phyloP scores from a whole-genome alignment of 441 rosid species.

The Populus trichocarpa region DNA sequence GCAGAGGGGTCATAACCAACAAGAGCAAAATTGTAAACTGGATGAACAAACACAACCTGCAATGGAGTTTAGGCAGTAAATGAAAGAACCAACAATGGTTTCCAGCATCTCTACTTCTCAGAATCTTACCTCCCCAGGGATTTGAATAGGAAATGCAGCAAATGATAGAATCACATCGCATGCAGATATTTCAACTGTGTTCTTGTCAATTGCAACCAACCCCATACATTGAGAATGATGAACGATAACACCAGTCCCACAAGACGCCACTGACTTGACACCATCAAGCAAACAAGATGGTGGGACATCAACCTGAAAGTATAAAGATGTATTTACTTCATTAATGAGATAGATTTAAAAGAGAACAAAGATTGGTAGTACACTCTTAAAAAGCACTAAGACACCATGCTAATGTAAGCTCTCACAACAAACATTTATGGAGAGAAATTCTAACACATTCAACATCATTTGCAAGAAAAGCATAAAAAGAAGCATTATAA shows the following conservation, averaged over 20 bases:
- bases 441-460: neutral
- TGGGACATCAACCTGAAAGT: slow-evolving; percentile 86
- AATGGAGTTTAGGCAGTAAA: slow-evolving; percentile 26
- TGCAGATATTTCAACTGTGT: slow-evolving; percentile 80
- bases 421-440: neutral
- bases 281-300: slow-evolving; percentile 95
- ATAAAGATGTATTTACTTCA: neutral
- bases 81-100: slow-evolving; percentile 10
- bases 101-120: slow-evolving; percentile 8
- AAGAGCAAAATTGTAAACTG: slow-evolving; percentile 92
- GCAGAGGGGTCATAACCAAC: slow-evolving; percentile 89
- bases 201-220: slow-evolving; percentile 90
- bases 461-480: neutral
- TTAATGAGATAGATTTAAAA: neutral
- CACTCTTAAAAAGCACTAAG: neutral
- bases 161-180: slow-evolving; percentile 96
- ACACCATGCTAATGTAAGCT: neutral
- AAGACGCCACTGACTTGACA: slow-evolving; percentile 73
- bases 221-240: slow-evolving; percentile 88
- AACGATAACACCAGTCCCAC: slow-evolving; percentile 89
- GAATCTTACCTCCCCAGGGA: slow-evolving; percentile 87
- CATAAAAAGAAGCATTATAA: neutral
- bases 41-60: slow-evolving; percentile 97
- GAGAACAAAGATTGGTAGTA: neutral
- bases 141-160: slow-evolving; percentile 96